Base-by-base conservation (phyloP, 2,329 filamentous ascomycete species). In the Arthrocladium fulminans region DNA sequence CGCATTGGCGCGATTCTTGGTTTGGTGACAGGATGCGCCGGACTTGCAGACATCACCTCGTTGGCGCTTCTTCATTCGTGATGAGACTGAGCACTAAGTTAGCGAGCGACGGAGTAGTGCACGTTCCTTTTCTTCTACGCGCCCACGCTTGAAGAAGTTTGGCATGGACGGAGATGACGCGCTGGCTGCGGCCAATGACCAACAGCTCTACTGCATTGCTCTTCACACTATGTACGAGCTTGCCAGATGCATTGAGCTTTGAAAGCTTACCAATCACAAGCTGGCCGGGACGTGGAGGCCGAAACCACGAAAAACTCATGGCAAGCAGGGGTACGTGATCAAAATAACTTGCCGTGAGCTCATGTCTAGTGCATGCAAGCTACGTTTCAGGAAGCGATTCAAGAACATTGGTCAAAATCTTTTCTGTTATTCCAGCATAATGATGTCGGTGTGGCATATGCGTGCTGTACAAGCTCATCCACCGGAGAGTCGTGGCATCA, bases 121-220 rank as follows among this genome's bases (percentile, higher is more conserved):
- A n/a, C 9, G 9, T 32, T 32, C 29, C 32, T 15, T 7, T 24
- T 20, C 22, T 24, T 38, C 44, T 38, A 47, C 44, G 44, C 44
- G 44, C 44, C 44, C 32, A 39, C 44, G n/a, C 44, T 47, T 46
- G 17, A 23, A 41, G 5, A 41, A 25, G 6, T 27, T 17, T n/a
- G n/a, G 20, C 15, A n/a, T 20, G 12, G 7, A 10, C 9, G 5
- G 7, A 35, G 22, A 40, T 10, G 37, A 19, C 37, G 8, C 37
- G 37, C 37, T 22, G 15, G 22, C 4, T 19, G 3, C 9, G 13
- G 24, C 29, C 43, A 45, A 45, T 45, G 13, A 30, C 17, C 3
- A 13, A 3, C n/a, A 24, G 3, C 10, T 12, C 6, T 13, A n/a
- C 24, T 15, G 3, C 13, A 10, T 41, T 22, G 13, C 37, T 22